phyloP scores from a whole-genome alignment of 257 asterid species.

The Ilex aquifolium region DNA sequence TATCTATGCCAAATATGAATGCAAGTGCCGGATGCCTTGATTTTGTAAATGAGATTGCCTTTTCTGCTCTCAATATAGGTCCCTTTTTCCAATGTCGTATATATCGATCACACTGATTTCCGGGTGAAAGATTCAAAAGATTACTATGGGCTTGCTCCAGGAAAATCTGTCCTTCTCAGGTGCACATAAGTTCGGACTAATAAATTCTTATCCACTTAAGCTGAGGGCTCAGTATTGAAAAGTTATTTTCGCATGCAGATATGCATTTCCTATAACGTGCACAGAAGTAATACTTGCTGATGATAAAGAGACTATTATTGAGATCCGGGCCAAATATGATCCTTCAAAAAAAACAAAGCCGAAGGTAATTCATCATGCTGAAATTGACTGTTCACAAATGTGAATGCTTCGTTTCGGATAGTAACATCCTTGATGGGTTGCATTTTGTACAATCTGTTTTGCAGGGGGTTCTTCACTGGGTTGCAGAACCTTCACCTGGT shows the following conservation, averaged over 20 bases:
- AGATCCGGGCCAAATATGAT: constrained; percentile 77
- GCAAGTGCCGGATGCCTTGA: no score
- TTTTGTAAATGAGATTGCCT: no score
- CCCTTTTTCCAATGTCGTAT: constrained; percentile 80
- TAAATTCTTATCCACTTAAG: not conserved
- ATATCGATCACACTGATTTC: constrained; percentile 76
- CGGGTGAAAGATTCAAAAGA: constrained; percentile 87
- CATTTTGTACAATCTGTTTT: not conserved
- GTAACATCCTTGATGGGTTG: not conserved
- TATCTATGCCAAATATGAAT: no score
- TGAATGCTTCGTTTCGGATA: not conserved
- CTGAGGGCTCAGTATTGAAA: not conserved
- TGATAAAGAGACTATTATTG: constrained; percentile 58
- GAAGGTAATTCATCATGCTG: constrained; percentile 42
- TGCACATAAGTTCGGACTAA: constrained; percentile 4
- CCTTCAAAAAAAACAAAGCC: constrained; percentile 76
- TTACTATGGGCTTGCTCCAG: constrained; percentile 95
- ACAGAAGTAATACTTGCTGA: constrained; percentile 63
- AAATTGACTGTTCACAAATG: not conserved
- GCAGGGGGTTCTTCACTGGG: constrained; percentile 98
- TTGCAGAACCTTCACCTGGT: constrained; percentile 70
- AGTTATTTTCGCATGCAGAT: constrained; percentile 35
- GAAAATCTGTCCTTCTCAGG: constrained; percentile 89
- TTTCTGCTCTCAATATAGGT: constrained; percentile 37
- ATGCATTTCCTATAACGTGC: constrained; percentile 82